phyloP scores from a whole-genome alignment of 1,139 yeast genomes.

The Kluyveromyces marxianus region DNA sequence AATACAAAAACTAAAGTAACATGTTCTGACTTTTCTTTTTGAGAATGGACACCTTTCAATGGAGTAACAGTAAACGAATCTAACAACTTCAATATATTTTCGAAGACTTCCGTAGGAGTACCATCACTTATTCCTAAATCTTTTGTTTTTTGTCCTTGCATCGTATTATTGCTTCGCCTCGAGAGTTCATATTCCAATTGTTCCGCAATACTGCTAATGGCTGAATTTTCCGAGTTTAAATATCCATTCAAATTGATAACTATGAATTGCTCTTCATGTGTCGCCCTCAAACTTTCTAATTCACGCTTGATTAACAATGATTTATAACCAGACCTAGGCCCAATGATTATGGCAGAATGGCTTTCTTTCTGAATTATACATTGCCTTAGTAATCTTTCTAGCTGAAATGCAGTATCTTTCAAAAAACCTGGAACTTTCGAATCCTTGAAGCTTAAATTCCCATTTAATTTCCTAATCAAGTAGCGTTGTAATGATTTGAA shows the following conservation, averaged over 20 bases:
- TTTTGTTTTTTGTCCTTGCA: background rate
- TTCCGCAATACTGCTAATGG: constrained; percentile 77
- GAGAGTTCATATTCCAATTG: constrained; percentile 55
- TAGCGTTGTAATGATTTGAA: constrained; percentile 15
- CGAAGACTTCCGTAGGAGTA: constrained; percentile 47
- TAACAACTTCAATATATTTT: constrained; percentile 40
- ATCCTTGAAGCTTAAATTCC: constrained; percentile 14
- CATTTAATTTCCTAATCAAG: constrained; percentile 18
- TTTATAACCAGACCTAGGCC: constrained; percentile 78
- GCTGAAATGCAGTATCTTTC: constrained; percentile 31
- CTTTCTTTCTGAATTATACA: constrained; percentile 69
- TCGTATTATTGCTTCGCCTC: constrained; percentile 12
- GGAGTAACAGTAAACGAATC: constrained; percentile 28
- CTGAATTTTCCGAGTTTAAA: constrained; percentile 65
- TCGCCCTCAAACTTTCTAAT: constrained; percentile 38
- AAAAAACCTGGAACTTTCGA: constrained; percentile 17
- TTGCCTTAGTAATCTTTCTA: constrained; percentile 52
- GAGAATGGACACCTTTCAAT: constrained; percentile 18
- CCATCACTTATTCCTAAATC: constrained; percentile 38
- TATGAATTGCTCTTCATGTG: constrained; percentile 44
- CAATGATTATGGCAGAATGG: constrained; percentile 71
- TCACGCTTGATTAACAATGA: constrained; percentile 56
- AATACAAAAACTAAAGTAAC: constrained; percentile 68
- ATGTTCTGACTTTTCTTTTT: constrained; percentile 17
- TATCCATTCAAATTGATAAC: constrained; percentile 61